Percentiles rank a stretch among this genome's conserved stretches.
phyloP scores from a whole-genome alignment of 129 eudicot genomes.

The Centaurea solstitialis region DNA sequence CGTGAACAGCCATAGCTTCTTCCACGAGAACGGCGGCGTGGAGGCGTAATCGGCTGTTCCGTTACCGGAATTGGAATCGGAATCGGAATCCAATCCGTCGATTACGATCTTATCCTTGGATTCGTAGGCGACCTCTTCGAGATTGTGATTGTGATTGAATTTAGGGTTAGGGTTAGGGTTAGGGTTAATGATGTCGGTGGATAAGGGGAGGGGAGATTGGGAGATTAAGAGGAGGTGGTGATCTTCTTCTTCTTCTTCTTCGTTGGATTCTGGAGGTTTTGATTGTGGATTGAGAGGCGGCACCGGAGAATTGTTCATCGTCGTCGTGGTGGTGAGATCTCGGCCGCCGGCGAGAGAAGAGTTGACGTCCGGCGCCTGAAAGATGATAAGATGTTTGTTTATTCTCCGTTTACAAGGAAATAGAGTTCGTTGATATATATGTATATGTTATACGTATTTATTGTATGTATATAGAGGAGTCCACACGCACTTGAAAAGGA shows the following conservation, averaged over 20 bases:
- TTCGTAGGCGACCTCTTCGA: slow-evolving; percentile 49
- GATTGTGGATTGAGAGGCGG: slow-evolving; percentile 10
- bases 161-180: too few species aligned
- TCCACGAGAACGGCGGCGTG: slow-evolving; percentile 65
- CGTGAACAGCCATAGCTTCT: slow-evolving; percentile 65
- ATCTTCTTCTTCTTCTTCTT: slow-evolving; percentile 33
- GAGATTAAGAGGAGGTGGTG: slow-evolving; percentile 42
- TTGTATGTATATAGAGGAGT: too few species aligned
- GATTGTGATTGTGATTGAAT: background rate
- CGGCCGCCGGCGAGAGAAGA: slow-evolving; percentile 16
- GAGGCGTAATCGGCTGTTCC: slow-evolving; percentile 7
- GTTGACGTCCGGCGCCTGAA: slow-evolving; percentile 25
- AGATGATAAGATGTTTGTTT: slow-evolving; percentile 1
- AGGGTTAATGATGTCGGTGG: slow-evolving; percentile 13
- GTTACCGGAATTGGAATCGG: slow-evolving; percentile 3
- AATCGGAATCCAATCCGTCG: slow-evolving; percentile 38
- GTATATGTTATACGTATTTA: too few species aligned
- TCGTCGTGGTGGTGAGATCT: slow-evolving; percentile 29
- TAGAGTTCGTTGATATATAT: background rate
- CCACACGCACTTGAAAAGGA: too few species aligned
- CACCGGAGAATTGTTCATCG: slow-evolving; percentile 32
- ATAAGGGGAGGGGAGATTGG: slow-evolving; percentile 8
- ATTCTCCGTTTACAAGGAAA: background rate
- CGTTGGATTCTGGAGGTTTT: too few species aligned
- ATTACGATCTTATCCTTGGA: slow-evolving; percentile 46